Base-by-base conservation (phyloP, 768 basidiomycete species). In the Tephrocybe sp. region DNA sequence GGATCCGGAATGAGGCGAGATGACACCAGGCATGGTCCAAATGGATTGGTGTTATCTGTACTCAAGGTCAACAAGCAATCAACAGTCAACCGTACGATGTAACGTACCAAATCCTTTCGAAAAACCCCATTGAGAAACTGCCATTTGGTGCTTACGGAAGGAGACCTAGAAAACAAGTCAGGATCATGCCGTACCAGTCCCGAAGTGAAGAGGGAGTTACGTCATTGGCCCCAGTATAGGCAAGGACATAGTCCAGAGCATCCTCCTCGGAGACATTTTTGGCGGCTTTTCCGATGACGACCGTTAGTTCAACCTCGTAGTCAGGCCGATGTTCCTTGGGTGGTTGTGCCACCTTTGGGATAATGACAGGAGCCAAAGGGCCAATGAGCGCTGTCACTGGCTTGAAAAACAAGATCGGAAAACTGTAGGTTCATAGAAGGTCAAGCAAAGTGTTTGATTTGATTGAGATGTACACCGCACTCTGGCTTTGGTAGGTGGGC, bases 201-300 rank as follows among this genome's bases (percentile, higher is more conserved):
- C 5, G n/a, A 12, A 29, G 33, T 9, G 4, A 42, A 30, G 22
- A 19, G 21, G n/a, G 23, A 23, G 18, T 46, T 47, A 88, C 90
- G 60, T 91, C 89, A 60, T 91, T 91, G 4, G 82, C 86, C 2
- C 74, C 85, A 3, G 86, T 88, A 61, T 91, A 94, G 2, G 80
- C 91, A 0, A 94, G 76, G 15, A 94, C 86, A 57, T 92, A 92
- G 63, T 93, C 85, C 34, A 94, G 73, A 0, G 92, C 92, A 6
- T 93, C 82, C 1, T 72, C 81, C 61, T 89, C 88, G 0, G 82
- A 76, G 19, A 95, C 89, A 60, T 94, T 68, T 71, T 86, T 91
- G 12, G 85, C 84, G 1, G 82, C 62, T 62, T 88, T 91, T 33
- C 91, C 91, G 43, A 95, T 87, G 47, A 94, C 85, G 55, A 95